Percentiles rank a stretch among this genome's conserved stretches.
phyloP scores from a whole-genome alignment of 495 filamentous ascomycete species.

The Penicillium chermesinum region DNA sequence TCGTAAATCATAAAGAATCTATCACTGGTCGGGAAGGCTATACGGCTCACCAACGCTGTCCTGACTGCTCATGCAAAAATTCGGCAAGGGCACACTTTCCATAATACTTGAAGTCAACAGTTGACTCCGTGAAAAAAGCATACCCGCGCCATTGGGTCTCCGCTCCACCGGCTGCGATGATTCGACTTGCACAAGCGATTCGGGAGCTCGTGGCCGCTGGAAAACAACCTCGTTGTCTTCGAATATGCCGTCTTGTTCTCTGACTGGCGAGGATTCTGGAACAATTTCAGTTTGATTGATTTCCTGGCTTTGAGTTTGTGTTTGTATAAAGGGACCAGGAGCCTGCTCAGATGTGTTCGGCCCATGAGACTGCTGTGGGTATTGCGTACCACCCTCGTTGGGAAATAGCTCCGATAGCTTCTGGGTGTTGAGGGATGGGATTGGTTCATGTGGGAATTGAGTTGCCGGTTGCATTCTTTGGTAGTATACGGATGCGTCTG shows the following conservation, averaged over 20 bases:
- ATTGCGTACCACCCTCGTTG: slow-evolving; percentile 23
- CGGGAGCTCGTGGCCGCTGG: slow-evolving; percentile 17
- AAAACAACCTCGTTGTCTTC: slow-evolving; percentile 12
- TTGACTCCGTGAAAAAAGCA: slow-evolving; percentile 33
- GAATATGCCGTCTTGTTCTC: slow-evolving; percentile 11
- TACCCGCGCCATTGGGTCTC: slow-evolving; percentile 13
- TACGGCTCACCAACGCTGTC: slow-evolving; percentile 45
- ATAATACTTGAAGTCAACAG: slow-evolving; percentile 43
- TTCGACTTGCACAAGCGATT: slow-evolving; percentile 39
- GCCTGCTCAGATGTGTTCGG: background rate
- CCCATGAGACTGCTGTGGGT: slow-evolving; percentile 2
- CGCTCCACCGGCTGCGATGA: slow-evolving; percentile 41
- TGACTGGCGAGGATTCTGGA: slow-evolving; percentile 39
- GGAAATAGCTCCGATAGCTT: slow-evolving; percentile 42
- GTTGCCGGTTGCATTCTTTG: slow-evolving; percentile 36
- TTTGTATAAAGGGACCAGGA: slow-evolving; percentile 17
- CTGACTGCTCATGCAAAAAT: slow-evolving; percentile 39
- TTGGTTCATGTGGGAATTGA: slow-evolving; percentile 40
- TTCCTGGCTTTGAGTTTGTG: slow-evolving; percentile 22
- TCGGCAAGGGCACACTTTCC: slow-evolving; percentile 42
- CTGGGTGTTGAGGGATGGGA: slow-evolving; percentile 41
- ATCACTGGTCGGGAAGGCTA: slow-evolving; percentile 21
- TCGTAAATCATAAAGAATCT: slow-evolving; percentile 17
- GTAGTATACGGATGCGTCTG: slow-evolving; percentile 40
- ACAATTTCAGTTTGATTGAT: slow-evolving; percentile 33